These are phyloP conservation scores for Omphalea diandra DNA, from an alignment of 441 rosid genomes.

Conservation along the genomic window DNA sequence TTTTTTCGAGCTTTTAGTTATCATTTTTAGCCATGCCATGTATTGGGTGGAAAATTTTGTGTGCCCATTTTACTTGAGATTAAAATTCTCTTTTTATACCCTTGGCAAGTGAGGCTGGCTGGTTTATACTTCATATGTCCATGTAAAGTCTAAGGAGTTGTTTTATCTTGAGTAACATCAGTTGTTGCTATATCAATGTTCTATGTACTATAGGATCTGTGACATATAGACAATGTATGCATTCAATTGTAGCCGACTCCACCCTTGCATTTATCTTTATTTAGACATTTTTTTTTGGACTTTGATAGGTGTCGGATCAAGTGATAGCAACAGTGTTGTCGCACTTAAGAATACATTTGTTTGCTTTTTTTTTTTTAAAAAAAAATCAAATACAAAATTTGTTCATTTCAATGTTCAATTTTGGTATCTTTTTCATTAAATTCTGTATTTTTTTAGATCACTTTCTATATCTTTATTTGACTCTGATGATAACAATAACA, in stretches of 20 bases:
- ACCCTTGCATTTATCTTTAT: too few relatives aligned
- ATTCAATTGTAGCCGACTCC: not conserved
- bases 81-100: not conserved
- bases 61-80: not conserved
- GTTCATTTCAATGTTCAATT: too few relatives aligned
- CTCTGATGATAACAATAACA: too few relatives aligned
- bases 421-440: too few relatives aligned
- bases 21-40: not conserved
- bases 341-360: too few relatives aligned
- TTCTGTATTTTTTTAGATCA: too few relatives aligned
- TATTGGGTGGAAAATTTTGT: not conserved
- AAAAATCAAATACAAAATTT: too few relatives aligned
- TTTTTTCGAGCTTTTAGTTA: not conserved
- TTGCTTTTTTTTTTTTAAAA: too few relatives aligned
- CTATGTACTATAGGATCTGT: not conserved
- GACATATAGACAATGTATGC: not conserved
- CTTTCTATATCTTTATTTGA: too few relatives aligned
- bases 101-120: not conserved
- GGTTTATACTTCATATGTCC: constrained; percentile 10
- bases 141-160: not conserved
- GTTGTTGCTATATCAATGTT: not conserved
- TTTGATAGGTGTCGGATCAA: too few relatives aligned
- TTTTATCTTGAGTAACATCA: not conserved
- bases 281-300: too few relatives aligned
- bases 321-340: too few relatives aligned